A percentile compares a stretch with the other conserved stretches of the same genome.
Conservation (phyloP, 2,329 filamentous ascomycete species). For the Neocucurbitaria cava region DNA sequence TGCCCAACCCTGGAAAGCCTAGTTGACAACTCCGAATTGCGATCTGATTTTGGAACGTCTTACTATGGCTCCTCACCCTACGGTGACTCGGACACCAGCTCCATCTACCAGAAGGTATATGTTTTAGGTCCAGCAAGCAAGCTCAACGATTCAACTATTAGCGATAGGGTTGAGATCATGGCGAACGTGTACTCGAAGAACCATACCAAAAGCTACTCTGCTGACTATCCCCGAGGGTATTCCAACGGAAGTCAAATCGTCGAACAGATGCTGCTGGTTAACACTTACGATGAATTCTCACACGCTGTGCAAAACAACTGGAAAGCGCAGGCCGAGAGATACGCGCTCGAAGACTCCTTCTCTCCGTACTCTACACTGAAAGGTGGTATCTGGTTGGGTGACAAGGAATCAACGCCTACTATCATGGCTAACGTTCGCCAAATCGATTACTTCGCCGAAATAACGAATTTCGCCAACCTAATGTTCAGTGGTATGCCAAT, state of each 20-base stretch:
- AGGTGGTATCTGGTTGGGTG: conserved; percentile 31
- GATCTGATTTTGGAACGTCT: conserved; percentile 16
- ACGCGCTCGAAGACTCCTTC: conserved; percentile 47
- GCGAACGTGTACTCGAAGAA: conserved; percentile 37
- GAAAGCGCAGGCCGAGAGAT: conserved; percentile 60
- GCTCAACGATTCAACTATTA: conserved; percentile 9
- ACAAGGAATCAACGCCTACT: conserved; percentile 17
- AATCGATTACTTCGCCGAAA: conserved; percentile 50
- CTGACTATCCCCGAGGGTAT: conserved; percentile 15
- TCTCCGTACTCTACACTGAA: conserved; percentile 49
- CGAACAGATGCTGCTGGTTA: conserved; percentile 58
- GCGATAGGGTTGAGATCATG: conserved; percentile 16
- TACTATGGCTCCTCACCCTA: not conserved
- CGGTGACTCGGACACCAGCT: not conserved
- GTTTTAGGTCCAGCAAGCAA: conserved; percentile 25
- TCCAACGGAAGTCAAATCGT: conserved; percentile 24
- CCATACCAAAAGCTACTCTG: conserved; percentile 23
- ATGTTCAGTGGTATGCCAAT: conserved; percentile 27
- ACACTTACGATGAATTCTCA: conserved; percentile 69
- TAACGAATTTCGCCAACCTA: conserved; percentile 28
- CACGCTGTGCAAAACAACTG: conserved; percentile 63
- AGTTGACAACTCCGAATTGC: conserved; percentile 15
- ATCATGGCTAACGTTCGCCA: conserved; percentile 19
- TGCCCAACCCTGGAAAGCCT: conserved; percentile 36
- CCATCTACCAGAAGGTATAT: conserved; percentile 3